Evolutionary conservation across 257 asterid genomes (phyloP).

Genomic region (Gentiana dahurica): DNA sequence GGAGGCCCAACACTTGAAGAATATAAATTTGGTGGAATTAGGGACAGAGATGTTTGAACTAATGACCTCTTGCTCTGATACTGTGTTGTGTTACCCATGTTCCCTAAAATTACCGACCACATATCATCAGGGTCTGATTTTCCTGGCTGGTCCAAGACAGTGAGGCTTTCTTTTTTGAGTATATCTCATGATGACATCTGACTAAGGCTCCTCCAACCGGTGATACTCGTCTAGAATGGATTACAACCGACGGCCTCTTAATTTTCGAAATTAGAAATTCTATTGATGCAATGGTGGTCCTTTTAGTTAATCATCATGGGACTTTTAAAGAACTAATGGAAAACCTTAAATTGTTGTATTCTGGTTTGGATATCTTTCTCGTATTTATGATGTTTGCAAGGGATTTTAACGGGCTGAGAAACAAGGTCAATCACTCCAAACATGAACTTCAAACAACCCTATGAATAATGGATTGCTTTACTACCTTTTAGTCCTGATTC

Average conservation of each 20-base stretch:
- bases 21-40: too few relatives aligned
- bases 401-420: background rate
- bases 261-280: background rate
- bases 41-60: too few relatives aligned
- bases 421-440: background rate
- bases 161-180: too few relatives aligned
- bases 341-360: conserved; percentile 6
- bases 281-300: background rate
- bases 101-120: too few relatives aligned
- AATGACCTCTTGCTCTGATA: too few relatives aligned
- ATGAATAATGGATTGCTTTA: background rate
- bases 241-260: background rate
- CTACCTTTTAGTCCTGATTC: background rate
- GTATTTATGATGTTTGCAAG: conserved; percentile 10
- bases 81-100: too few relatives aligned
- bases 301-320: background rate
- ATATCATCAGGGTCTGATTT: too few relatives aligned
- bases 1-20: too few relatives aligned
- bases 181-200: too few relatives aligned
- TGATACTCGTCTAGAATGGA: too few relatives aligned
- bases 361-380: background rate
- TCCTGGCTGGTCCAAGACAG: too few relatives aligned
- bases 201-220: too few relatives aligned
- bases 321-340: conserved; percentile 8
- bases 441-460: background rate